These are phyloP conservation scores for Neurospora cerealis DNA, from an alignment of 495 filamentous ascomycete species.

Conservation along the genomic window DNA sequence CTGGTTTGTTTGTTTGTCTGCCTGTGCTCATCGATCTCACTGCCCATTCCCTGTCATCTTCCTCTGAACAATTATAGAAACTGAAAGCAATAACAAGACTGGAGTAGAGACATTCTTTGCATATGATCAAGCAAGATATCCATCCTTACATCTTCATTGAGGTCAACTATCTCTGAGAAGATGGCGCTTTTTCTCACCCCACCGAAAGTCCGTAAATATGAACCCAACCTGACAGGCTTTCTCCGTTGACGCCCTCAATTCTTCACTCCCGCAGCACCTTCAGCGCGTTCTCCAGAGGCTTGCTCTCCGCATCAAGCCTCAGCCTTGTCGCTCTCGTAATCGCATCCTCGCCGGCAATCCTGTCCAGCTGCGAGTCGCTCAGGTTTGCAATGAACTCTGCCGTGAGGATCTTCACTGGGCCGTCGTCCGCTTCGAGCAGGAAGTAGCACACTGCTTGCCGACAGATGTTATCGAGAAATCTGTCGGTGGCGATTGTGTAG, in stretches of 20 bases:
- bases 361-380: slow-evolving; percentile 20
- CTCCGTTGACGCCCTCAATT: background rate
- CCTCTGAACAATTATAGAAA: background rate
- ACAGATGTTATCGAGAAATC: slow-evolving; percentile 48
- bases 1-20: background rate
- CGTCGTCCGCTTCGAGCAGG: slow-evolving; percentile 19
- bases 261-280: slow-evolving; percentile 10
- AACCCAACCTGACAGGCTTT: background rate
- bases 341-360: slow-evolving; percentile 28
- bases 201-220: too few species aligned
- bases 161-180: slow-evolving; percentile 37
- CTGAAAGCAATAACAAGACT: background rate
- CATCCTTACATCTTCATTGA: slow-evolving; percentile 11
- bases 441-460: slow-evolving; percentile 23
- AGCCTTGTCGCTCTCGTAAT: slow-evolving; percentile 11
- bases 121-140: background rate
- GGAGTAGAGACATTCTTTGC: background rate
- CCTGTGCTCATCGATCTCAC: background rate
- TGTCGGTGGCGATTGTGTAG: slow-evolving; percentile 47
- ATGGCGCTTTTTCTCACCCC: too few species aligned
- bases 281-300: slow-evolving; percentile 14
- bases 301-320: slow-evolving; percentile 16
- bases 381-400: slow-evolving; percentile 19
- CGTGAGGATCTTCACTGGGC: slow-evolving; percentile 22
- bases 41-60: background rate